phyloP scores from a whole-genome alignment of 768 basidiomycete species.

The Butyriboletus loyo region DNA sequence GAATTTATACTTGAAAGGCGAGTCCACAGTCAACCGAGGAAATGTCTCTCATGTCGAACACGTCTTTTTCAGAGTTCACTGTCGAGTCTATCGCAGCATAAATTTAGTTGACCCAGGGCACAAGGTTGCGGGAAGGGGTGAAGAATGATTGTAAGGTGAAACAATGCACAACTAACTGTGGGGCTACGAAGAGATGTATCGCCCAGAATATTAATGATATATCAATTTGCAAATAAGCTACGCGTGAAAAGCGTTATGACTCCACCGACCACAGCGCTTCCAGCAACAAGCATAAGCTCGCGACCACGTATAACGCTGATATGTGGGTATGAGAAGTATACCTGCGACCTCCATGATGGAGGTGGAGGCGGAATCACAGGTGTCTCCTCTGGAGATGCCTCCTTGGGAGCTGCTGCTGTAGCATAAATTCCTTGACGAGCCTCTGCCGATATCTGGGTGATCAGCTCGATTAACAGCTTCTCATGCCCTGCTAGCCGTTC shows the following conservation, averaged over 20 bases:
- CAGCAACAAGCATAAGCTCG: slow-evolving; percentile 28
- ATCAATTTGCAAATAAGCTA: slow-evolving; percentile 19
- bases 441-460: slow-evolving; percentile 14
- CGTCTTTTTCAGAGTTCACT: slow-evolving; percentile 23
- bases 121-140: slow-evolving; percentile 4
- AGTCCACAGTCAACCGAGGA: neutral
- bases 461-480: slow-evolving; percentile 29
- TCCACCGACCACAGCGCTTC: slow-evolving; percentile 30
- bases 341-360: slow-evolving; percentile 10
- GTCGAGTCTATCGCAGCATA: slow-evolving; percentile 29
- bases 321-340: slow-evolving; percentile 8
- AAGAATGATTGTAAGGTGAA: neutral
- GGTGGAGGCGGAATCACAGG: neutral
- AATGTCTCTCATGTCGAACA: neutral
- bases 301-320: slow-evolving; percentile 9
- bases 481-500: slow-evolving; percentile 50
- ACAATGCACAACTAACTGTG: neutral
- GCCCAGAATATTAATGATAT: neutral
- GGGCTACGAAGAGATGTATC: neutral
- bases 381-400: slow-evolving; percentile 2
- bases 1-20: slow-evolving; percentile 51
- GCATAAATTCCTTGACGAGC: slow-evolving; percentile 7
- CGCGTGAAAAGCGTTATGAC: slow-evolving; percentile 21
- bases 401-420: slow-evolving; percentile 1
- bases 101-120: slow-evolving; percentile 3